phyloP scores from a whole-genome alignment of 495 filamentous ascomycete species.

The Aspergillus ellipticus region DNA sequence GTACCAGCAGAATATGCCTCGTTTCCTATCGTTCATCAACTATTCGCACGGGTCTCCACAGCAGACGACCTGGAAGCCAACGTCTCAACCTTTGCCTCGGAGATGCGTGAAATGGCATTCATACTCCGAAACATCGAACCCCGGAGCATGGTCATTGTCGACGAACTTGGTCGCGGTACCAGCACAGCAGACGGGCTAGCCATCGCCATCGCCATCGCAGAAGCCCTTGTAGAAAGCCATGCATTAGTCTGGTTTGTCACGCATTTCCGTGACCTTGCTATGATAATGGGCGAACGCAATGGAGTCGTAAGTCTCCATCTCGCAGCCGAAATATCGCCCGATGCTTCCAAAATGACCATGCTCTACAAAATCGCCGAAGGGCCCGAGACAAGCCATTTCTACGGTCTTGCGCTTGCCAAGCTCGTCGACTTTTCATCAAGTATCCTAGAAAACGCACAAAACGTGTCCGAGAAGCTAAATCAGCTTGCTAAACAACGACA shows the following conservation, averaged over 20 bases:
- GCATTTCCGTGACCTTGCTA: slow-evolving; percentile 81
- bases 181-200: slow-evolving; percentile 84
- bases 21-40: slow-evolving; percentile 73
- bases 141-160: slow-evolving; percentile 77
- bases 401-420: slow-evolving; percentile 71
- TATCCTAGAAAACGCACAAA: slow-evolving; percentile 64
- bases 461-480: slow-evolving; percentile 59
- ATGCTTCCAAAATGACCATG: slow-evolving; percentile 67
- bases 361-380: slow-evolving; percentile 76
- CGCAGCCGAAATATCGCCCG: slow-evolving; percentile 57
- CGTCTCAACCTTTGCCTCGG: slow-evolving; percentile 86
- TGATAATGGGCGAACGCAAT: slow-evolving; percentile 65
- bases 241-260: slow-evolving; percentile 88
- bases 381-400: slow-evolving; percentile 65
- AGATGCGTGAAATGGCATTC: slow-evolving; percentile 95
- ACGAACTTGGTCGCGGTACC: slow-evolving; percentile 91
- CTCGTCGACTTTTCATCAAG: slow-evolving; percentile 66
- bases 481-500: slow-evolving; percentile 51
- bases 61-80: slow-evolving; percentile 90
- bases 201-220: slow-evolving; percentile 84
- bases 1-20: slow-evolving; percentile 81
- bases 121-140: slow-evolving; percentile 76
- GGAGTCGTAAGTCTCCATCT: slow-evolving; percentile 83
- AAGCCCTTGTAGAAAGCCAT: slow-evolving; percentile 74
- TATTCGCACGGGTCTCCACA: slow-evolving; percentile 83